Conservation (phyloP, 129 eudicot genomes). For the Mikania micrantha region DNA sequence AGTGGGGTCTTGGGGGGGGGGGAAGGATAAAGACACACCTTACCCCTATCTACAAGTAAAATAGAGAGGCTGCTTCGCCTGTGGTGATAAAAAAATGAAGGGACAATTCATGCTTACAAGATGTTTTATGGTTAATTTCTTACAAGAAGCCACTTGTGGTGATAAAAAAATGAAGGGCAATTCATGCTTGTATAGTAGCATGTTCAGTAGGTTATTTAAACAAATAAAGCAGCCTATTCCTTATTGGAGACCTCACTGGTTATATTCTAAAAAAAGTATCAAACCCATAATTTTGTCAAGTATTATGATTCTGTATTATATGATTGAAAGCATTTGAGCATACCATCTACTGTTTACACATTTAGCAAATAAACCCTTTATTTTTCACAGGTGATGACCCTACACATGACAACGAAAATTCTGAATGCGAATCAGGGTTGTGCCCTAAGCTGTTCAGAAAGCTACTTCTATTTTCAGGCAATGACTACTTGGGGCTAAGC, state of each 20-base stretch:
- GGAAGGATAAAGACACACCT: too few relatives aligned
- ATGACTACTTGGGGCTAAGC: slow-evolving; percentile 92
- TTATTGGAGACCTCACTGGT: not conserved
- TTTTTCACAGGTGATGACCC: slow-evolving; percentile 51
- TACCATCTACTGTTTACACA: not conserved
- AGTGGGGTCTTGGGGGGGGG: too few relatives aligned
- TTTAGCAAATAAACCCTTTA: not conserved
- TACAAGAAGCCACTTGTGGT: not conserved
- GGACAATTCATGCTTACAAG: too few relatives aligned
- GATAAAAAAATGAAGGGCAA: not conserved
- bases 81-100: too few relatives aligned
- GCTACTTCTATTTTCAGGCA: slow-evolving; percentile 85
- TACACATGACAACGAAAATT: slow-evolving; percentile 13
- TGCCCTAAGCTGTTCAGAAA: slow-evolving; percentile 35
- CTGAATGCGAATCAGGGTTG: slow-evolving; percentile 20
- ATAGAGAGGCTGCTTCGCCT: too few relatives aligned
- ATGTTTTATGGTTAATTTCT: not conserved
- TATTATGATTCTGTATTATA: not conserved
- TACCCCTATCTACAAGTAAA: too few relatives aligned
- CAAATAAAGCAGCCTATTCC: not conserved
- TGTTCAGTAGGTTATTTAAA: not conserved
- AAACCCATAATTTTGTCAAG: not conserved
- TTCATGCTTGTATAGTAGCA: not conserved
- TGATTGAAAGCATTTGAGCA: slow-evolving; percentile 3
- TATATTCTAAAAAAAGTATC: not conserved